Conservation (phyloP, 1,139 yeast genomes). For the Hansenula lynferdii region DNA sequence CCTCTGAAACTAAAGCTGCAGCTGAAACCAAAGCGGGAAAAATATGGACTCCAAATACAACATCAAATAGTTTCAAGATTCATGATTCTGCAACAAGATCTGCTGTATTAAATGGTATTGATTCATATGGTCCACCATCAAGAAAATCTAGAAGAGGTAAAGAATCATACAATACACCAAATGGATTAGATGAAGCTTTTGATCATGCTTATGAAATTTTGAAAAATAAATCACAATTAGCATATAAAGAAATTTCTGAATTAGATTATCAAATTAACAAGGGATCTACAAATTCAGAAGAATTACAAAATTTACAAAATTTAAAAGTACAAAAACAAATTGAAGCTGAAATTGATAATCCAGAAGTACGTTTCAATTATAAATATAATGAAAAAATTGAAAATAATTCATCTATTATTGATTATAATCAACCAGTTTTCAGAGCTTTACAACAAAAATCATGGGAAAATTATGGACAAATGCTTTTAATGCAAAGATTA, state of each 20-base stretch:
- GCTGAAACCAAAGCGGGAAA: conserved; percentile 1
- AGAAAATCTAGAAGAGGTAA: conserved; percentile 31
- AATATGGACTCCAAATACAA: conserved; percentile 9
- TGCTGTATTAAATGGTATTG: conserved; percentile 21
- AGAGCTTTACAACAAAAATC: conserved; percentile 60
- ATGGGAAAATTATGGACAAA: conserved; percentile 68
- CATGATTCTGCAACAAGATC: conserved; percentile 11
- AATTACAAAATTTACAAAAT: conserved; percentile 19
- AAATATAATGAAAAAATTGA: conserved; percentile 33
- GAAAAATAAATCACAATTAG: conserved; percentile 37
- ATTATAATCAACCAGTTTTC: conserved; percentile 74
- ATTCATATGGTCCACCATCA: conserved; percentile 19
- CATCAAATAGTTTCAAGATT: conserved; percentile 13
- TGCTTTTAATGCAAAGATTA: conserved; percentile 81
- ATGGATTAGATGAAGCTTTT: conserved; percentile 67
- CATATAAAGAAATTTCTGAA: conserved; percentile 18
- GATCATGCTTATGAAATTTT: conserved; percentile 60
- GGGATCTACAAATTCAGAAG: conserved; percentile 21
- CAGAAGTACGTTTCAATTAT: conserved; percentile 75
- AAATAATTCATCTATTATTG: conserved; percentile 42
- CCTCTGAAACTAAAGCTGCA: conserved; percentile 2
- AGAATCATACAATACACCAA: conserved; percentile 61
- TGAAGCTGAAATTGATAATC: conserved; percentile 66
- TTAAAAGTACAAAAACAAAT: conserved; percentile 30
- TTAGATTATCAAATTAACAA: conserved; percentile 5